Evolutionary conservation across 768 basidiomycete genomes (phyloP).

Genomic region (Mycena alexandri): DNA sequence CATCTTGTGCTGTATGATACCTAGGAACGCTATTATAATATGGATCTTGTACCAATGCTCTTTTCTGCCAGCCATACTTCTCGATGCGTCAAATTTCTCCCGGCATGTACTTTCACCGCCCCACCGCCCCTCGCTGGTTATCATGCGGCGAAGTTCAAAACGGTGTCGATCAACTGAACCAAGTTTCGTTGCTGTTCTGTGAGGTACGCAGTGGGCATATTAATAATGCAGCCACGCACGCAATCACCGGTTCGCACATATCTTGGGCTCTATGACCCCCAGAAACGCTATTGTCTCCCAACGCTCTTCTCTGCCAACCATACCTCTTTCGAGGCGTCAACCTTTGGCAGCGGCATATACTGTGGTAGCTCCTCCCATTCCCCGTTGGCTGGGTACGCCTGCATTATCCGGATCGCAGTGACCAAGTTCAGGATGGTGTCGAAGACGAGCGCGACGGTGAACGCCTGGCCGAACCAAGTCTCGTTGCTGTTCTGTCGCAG

Average conservation of each 20-base stretch:
- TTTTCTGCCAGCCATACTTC: neutral
- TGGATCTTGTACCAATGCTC: constrained; percentile 32
- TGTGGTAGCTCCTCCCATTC: neutral
- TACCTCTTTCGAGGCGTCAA: constrained; percentile 11
- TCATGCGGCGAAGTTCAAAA: neutral
- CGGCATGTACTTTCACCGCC: too few relatives aligned
- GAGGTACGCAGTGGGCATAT: neutral
- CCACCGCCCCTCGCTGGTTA: too few relatives aligned
- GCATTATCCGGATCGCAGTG: constrained; percentile 19
- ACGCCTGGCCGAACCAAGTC: constrained; percentile 22
- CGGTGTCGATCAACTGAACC: neutral
- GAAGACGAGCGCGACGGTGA: constrained; percentile 13
- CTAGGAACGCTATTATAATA: too few relatives aligned
- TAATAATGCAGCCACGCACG: too few relatives aligned
- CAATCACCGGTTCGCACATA: too few relatives aligned
- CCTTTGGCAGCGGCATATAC: constrained; percentile 13
- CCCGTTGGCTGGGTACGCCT: neutral
- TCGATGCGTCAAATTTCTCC: too few relatives aligned
- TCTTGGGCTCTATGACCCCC: too few relatives aligned
- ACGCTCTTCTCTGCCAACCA: neutral
- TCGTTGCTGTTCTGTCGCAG: constrained; percentile 14
- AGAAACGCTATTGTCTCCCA: neutral
- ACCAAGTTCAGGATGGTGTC: constrained; percentile 22
- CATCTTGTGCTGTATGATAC: too few relatives aligned
- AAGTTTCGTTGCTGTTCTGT: neutral